phyloP scores from a whole-genome alignment of 2,329 filamentous ascomycete species.

The Catunica adiposa region DNA sequence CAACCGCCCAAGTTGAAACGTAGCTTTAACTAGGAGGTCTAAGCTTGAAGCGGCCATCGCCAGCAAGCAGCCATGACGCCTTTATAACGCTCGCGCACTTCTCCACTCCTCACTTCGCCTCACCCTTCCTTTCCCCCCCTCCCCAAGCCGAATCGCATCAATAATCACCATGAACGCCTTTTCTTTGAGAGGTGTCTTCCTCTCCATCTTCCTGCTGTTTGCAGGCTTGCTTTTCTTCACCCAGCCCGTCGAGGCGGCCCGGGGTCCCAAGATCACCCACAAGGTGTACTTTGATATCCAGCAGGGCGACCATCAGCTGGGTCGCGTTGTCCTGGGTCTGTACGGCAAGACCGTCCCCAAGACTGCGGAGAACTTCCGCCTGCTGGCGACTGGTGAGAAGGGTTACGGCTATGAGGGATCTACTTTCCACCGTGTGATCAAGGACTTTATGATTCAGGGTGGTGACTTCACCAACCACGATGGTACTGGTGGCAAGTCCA shows the following conservation, averaged over 20 bases:
- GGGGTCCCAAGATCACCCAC: slow-evolving; percentile 88
- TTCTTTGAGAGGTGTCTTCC: slow-evolving; percentile 51
- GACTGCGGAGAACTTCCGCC: slow-evolving; percentile 58
- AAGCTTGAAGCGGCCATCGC: slow-evolving; percentile 3
- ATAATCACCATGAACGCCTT: slow-evolving; percentile 23
- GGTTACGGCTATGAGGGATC: slow-evolving; percentile 71
- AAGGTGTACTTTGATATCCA: slow-evolving; percentile 84
- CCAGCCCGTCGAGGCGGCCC: slow-evolving; percentile 54
- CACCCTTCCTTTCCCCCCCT: slow-evolving; percentile 1
- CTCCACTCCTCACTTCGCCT: slow-evolving; percentile 10
- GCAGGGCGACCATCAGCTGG: slow-evolving; percentile 57
- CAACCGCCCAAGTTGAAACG: slow-evolving; percentile 9
- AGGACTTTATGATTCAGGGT: slow-evolving; percentile 82
- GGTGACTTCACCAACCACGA: slow-evolving; percentile 76
- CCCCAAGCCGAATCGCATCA: slow-evolving; percentile 36
- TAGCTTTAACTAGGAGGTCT: slow-evolving; percentile 11
- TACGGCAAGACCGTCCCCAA: slow-evolving; percentile 79
- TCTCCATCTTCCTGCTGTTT: slow-evolving; percentile 59
- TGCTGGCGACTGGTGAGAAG: slow-evolving; percentile 71
- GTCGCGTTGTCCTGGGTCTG: slow-evolving; percentile 63
- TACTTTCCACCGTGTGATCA: slow-evolving; percentile 79
- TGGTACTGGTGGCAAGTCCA: slow-evolving; percentile 72
- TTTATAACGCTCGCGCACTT: background rate
- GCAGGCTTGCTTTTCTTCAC: slow-evolving; percentile 60
- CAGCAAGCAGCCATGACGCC: background rate